These are phyloP conservation scores for Andrographis paniculata DNA, from an alignment of 305 asterid species.

Conservation along the genomic window DNA sequence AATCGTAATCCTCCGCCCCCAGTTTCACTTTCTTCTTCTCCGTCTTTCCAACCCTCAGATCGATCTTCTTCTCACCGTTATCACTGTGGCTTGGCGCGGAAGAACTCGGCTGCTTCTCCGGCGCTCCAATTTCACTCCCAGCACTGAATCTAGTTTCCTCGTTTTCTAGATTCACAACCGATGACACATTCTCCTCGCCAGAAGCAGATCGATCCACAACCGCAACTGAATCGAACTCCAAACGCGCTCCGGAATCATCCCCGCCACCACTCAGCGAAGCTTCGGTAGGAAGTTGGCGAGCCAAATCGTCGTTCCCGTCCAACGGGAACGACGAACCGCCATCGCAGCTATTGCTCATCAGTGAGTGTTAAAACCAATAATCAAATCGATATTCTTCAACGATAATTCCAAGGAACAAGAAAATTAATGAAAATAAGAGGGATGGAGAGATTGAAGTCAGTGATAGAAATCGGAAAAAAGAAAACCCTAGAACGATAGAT, in stretches of 20 bases:
- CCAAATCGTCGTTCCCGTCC: conserved; percentile 9
- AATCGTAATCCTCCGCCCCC: conserved; percentile 30
- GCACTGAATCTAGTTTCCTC: conserved; percentile 15
- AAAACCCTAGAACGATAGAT: neutral
- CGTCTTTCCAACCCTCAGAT: conserved; percentile 7
- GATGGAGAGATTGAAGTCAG: neutral
- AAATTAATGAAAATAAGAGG: neutral
- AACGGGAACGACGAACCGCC: conserved; percentile 22
- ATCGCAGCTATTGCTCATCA: conserved; percentile 24
- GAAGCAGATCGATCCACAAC: conserved; percentile 18
- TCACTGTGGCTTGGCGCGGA: conserved; percentile 9
- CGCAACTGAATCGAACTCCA: conserved; percentile 10
- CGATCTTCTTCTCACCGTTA: conserved; percentile 10
- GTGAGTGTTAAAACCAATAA: conserved; percentile 6
- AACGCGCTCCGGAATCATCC: neutral
- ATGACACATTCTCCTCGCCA: conserved; percentile 11
- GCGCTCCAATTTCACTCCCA: conserved; percentile 19
- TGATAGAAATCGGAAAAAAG: too few species aligned
- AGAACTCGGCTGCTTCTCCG: conserved; percentile 12
- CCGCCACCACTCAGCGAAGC: conserved; percentile 19
- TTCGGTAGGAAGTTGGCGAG: conserved; percentile 11
- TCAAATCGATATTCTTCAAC: neutral
- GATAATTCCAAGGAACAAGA: neutral
- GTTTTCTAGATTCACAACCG: conserved; percentile 17
- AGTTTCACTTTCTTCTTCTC: conserved; percentile 16